Evolutionary conservation across 2,329 filamentous ascomycete genomes (phyloP).

Genomic region (Epichloe festucae): DNA sequence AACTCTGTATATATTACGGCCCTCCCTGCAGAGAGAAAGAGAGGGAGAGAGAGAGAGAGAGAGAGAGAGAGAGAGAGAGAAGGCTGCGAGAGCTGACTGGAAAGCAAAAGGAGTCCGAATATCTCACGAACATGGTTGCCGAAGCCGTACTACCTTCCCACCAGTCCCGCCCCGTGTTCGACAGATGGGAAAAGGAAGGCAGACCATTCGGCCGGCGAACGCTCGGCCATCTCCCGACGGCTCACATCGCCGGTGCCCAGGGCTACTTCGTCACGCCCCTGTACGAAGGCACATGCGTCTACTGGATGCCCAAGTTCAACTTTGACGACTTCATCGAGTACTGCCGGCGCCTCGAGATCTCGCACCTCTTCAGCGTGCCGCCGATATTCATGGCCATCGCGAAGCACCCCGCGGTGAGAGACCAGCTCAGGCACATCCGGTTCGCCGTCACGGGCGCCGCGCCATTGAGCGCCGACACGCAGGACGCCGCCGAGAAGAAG

Average conservation of each 20-base stretch:
- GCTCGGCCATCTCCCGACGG: conserved; percentile 30
- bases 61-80: too few species aligned
- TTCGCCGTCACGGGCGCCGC: conserved; percentile 40
- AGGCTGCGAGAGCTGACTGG: not conserved
- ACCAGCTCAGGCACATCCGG: conserved; percentile 39
- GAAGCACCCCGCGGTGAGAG: conserved; percentile 39
- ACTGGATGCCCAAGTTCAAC: conserved; percentile 52
- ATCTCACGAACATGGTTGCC: conserved; percentile 33
- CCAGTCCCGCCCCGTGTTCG: conserved; percentile 17
- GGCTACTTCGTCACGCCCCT: conserved; percentile 28
- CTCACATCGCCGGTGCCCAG: conserved; percentile 33
- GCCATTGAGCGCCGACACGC: conserved; percentile 40
- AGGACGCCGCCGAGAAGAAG: conserved; percentile 35
- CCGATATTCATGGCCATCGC: conserved; percentile 47
- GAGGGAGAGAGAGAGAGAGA: too few species aligned
- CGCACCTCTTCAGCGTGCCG: conserved; percentile 45
- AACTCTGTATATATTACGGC: not conserved
- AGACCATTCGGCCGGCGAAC: conserved; percentile 19
- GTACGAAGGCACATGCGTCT: conserved; percentile 34
- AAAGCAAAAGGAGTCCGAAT: conserved; percentile 23
- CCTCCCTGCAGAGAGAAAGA: too few species aligned
- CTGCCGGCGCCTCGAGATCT: conserved; percentile 35
- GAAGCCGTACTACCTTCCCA: conserved; percentile 19
- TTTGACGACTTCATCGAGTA: conserved; percentile 41
- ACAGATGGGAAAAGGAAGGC: conserved; percentile 12